These are phyloP conservation scores for Panus rudis DNA, from an alignment of 768 basidiomycete genomes.

Conservation along the genomic window DNA sequence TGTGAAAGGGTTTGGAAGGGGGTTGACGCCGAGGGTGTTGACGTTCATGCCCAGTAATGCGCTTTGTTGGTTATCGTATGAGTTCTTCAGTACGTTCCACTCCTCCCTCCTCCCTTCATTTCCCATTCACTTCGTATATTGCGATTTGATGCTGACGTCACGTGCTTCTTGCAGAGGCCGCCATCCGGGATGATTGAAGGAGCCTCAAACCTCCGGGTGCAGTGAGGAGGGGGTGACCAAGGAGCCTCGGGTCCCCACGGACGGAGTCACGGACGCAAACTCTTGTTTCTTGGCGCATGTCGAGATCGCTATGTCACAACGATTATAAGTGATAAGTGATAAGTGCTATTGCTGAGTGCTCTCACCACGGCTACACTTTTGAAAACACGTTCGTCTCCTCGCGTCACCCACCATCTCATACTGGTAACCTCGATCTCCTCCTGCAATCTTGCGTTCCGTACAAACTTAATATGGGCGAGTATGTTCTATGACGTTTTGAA, in stretches of 20 bases:
- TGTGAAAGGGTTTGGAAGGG: conserved; percentile 75
- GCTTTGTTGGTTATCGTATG: conserved; percentile 95
- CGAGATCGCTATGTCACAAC: not conserved
- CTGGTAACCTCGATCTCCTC: too few species aligned
- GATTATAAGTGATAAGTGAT: not conserved
- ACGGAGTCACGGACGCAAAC: too few species aligned
- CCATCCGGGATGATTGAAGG: conserved; percentile 17
- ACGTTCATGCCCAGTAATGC: conserved; percentile 97
- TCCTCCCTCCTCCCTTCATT: not conserved
- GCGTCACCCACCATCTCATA: too few species aligned
- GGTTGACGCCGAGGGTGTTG: conserved; percentile 84
- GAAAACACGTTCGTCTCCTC: too few species aligned
- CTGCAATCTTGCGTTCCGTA: too few species aligned
- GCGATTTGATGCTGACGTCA: conserved; percentile 1
- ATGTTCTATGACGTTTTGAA: too few species aligned
- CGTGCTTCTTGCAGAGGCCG: conserved; percentile 15
- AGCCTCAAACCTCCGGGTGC: too few species aligned
- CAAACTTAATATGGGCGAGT: too few species aligned
- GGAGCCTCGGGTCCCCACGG: too few species aligned
- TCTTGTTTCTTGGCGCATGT: too few species aligned
- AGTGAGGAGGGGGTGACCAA: too few species aligned
- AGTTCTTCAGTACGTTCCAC: conserved; percentile 91
- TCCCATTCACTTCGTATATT: not conserved
- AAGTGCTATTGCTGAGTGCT: conserved; percentile 1
- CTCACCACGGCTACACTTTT: too few species aligned